Percentiles rank a stretch among this genome's conserved stretches.
Conservation (phyloP, 371 early-diverging fungal genomes). For the Funneliformis caledonium region DNA sequence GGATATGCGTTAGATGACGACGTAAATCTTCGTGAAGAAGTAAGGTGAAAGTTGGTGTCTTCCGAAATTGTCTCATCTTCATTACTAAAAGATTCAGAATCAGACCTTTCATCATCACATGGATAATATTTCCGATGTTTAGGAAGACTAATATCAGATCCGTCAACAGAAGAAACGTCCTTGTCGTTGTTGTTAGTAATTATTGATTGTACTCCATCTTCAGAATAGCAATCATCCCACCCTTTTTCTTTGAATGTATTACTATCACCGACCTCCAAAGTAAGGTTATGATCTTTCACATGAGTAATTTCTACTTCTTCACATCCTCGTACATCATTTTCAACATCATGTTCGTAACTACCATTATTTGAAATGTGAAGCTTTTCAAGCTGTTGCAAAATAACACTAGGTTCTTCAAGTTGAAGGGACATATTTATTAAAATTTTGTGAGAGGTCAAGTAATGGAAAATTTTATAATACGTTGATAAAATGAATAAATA, state of each 20-base stretch:
- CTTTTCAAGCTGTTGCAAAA: neutral
- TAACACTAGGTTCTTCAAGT: neutral
- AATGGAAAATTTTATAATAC: too few species aligned
- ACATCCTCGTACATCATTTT: neutral
- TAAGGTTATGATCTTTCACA: neutral
- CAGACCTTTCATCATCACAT: neutral
- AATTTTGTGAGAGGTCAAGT: neutral
- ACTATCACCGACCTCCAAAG: neutral
- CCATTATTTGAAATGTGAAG: neutral
- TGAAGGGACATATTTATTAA: neutral
- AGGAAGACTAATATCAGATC: neutral
- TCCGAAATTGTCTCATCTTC: neutral
- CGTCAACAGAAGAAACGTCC: neutral
- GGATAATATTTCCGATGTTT: conserved; percentile 7
- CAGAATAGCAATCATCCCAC: neutral
- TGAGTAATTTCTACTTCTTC: neutral
- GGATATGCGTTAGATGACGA: neutral
- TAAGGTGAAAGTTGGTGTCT: neutral
- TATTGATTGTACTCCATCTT: neutral
- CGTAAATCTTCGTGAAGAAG: neutral
- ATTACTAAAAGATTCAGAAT: neutral
- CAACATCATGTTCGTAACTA: neutral
- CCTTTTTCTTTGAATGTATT: neutral
- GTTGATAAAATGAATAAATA: too few species aligned
- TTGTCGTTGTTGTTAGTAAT: neutral